Percentiles rank a stretch among this genome's conserved stretches.
phyloP scores from a whole-genome alignment of 768 basidiomycete species.

The Tulasnella sp. region DNA sequence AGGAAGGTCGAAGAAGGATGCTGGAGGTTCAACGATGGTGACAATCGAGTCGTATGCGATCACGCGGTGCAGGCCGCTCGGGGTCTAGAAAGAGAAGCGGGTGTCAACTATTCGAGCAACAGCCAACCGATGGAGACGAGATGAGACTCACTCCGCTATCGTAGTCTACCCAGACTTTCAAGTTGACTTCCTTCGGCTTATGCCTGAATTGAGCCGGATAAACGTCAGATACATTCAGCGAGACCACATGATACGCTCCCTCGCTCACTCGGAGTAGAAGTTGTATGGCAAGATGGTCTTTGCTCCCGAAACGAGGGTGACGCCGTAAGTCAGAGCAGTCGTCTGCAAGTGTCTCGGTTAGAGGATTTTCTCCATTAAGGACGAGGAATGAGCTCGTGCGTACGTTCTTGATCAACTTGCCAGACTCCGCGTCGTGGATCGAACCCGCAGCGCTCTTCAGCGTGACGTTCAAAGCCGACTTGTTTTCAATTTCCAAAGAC shows the following conservation, averaged over 20 bases:
- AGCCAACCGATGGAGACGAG: neutral
- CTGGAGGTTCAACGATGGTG: slow-evolving; percentile 73
- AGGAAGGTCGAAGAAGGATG: slow-evolving; percentile 74
- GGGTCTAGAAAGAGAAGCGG: neutral
- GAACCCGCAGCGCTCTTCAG: slow-evolving; percentile 63
- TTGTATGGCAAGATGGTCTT: slow-evolving; percentile 65
- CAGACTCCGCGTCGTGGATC: slow-evolving; percentile 60
- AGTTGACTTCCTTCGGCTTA: slow-evolving; percentile 70
- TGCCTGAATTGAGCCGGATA: neutral
- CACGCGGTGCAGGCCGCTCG: slow-evolving; percentile 61
- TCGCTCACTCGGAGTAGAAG: slow-evolving; percentile 76
- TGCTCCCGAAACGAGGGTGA: slow-evolving; percentile 52
- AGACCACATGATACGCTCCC: slow-evolving; percentile 28
- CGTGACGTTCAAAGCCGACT: slow-evolving; percentile 67
- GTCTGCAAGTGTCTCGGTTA: slow-evolving; percentile 44
- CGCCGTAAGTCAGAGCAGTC: slow-evolving; percentile 52
- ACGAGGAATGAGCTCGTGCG: slow-evolving; percentile 32
- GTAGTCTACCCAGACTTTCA: slow-evolving; percentile 76
- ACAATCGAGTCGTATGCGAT: slow-evolving; percentile 72
- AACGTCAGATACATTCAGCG: slow-evolving; percentile 29
- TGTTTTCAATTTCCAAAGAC: slow-evolving; percentile 66
- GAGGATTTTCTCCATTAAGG: neutral
- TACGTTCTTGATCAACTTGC: slow-evolving; percentile 69
- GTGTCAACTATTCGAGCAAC: slow-evolving; percentile 4
- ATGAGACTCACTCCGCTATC: slow-evolving; percentile 51